phyloP scores from a whole-genome alignment of 2,329 filamentous ascomycete species.

The Sarocladium oryzae region DNA sequence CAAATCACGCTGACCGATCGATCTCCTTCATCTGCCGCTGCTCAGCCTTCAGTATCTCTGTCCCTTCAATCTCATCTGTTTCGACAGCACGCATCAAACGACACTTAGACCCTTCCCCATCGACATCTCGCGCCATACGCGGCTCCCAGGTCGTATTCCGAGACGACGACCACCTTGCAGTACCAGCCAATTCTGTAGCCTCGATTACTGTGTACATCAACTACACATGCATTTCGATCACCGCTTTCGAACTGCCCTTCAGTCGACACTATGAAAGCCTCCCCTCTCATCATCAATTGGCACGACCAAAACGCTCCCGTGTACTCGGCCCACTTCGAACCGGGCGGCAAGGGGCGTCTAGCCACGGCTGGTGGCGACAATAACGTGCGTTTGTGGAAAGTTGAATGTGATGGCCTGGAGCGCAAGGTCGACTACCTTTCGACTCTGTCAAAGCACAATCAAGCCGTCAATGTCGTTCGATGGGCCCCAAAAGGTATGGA shows the following conservation, averaged over 20 bases:
- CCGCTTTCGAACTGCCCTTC: constrained; percentile 16
- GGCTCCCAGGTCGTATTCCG: not conserved
- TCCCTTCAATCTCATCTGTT: not conserved
- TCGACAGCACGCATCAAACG: not conserved
- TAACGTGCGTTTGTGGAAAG: constrained; percentile 91
- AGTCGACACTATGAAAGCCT: constrained; percentile 74
- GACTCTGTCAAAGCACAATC: constrained; percentile 87
- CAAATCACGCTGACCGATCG: not conserved
- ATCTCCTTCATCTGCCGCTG: not conserved
- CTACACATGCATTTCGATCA: constrained; percentile 22
- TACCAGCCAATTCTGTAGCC: not conserved
- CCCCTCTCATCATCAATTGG: constrained; percentile 96
- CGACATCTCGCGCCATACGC: constrained; percentile 3
- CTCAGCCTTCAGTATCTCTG: not conserved
- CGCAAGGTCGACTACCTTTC: constrained; percentile 87
- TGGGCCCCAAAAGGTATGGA: constrained; percentile 94
- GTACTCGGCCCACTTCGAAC: constrained; percentile 96
- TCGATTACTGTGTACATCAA: not conserved
- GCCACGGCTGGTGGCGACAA: constrained; percentile 95
- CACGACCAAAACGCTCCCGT: constrained; percentile 95
- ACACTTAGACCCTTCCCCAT: not conserved
- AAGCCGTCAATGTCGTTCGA: constrained; percentile 95
- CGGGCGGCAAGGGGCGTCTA: constrained; percentile 80
- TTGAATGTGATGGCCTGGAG: constrained; percentile 79
- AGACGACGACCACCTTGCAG: not conserved